Percentiles rank a stretch among this genome's conserved stretches.
These are phyloP conservation scores for Xylaria sp. DNA, from an alignment of 2,329 filamentous ascomycete species.

Conservation along the genomic window DNA sequence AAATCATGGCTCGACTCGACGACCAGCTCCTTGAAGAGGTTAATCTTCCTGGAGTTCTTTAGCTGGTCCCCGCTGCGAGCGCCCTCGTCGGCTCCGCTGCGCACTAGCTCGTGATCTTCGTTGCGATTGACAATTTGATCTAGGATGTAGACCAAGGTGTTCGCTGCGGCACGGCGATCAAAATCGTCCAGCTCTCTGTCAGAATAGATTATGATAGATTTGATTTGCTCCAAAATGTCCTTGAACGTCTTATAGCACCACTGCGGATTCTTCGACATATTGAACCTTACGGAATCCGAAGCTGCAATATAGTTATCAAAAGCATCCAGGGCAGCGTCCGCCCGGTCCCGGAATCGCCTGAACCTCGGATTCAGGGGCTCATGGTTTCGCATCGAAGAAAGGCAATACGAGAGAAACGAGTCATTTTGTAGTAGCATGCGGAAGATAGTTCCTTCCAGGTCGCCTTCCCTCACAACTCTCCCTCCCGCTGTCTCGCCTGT, in stretches of 20 bases:
- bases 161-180: slow-evolving; percentile 60
- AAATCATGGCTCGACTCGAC: slow-evolving; percentile 49
- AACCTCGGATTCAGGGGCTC: slow-evolving; percentile 61
- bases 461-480: slow-evolving; percentile 56
- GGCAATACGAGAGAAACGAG: slow-evolving; percentile 65
- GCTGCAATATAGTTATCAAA: slow-evolving; percentile 52
- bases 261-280: slow-evolving; percentile 53
- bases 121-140: slow-evolving; percentile 56
- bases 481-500: slow-evolving; percentile 48
- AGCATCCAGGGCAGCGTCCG: slow-evolving; percentile 58
- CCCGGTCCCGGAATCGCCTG: slow-evolving; percentile 60
- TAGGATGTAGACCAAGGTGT: slow-evolving; percentile 61
- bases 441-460: slow-evolving; percentile 63
- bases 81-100: neutral
- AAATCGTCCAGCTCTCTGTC: slow-evolving; percentile 51
- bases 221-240: slow-evolving; percentile 57
- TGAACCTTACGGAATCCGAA: slow-evolving; percentile 23
- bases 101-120: slow-evolving; percentile 44
- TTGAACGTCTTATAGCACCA: slow-evolving; percentile 64
- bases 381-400: slow-evolving; percentile 57
- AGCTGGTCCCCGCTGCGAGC: slow-evolving; percentile 4
- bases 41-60: slow-evolving; percentile 9
- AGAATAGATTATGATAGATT: slow-evolving; percentile 54
- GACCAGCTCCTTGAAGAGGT: slow-evolving; percentile 42
- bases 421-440: slow-evolving; percentile 66